A percentile compares a stretch with the other conserved stretches of the same genome.
phyloP scores from a whole-genome alignment of 345 rosid genomes.

The Pelargonium nanum region DNA sequence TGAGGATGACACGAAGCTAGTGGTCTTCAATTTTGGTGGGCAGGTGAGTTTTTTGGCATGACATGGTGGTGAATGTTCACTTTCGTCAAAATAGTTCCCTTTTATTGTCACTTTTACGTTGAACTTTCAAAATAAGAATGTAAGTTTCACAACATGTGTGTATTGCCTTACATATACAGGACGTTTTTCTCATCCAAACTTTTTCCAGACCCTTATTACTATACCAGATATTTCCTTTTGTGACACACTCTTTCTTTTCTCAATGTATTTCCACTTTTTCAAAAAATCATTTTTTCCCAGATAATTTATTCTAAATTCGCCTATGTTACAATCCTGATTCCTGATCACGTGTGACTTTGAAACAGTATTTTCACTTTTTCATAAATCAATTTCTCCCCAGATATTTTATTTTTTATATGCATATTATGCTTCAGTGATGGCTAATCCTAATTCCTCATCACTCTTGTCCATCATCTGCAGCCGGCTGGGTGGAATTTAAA shows the following conservation, averaged over 20 bases:
- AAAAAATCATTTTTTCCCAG: too few species aligned
- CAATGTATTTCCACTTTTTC: too few species aligned
- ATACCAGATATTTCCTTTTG: neutral
- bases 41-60: constrained; percentile 42
- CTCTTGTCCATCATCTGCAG: constrained; percentile 27
- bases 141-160: neutral
- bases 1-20: constrained; percentile 71
- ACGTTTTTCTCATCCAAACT: neutral
- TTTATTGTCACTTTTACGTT: neutral
- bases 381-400: too few species aligned
- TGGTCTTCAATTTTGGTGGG: constrained; percentile 94
- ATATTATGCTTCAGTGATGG: neutral
- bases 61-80: neutral
- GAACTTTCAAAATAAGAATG: neutral
- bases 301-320: too few species aligned
- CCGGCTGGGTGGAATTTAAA: constrained; percentile 95
- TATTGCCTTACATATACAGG: neutral
- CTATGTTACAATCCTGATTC: too few species aligned
- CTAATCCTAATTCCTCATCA: neutral
- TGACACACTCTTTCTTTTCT: neutral
- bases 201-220: neutral
- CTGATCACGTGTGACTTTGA: too few species aligned
- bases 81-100: neutral
- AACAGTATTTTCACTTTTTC: too few species aligned
- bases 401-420: too few species aligned